These are phyloP conservation scores for Lentinula sp. DNA, from an alignment of 768 basidiomycete genomes.

Conservation along the genomic window DNA sequence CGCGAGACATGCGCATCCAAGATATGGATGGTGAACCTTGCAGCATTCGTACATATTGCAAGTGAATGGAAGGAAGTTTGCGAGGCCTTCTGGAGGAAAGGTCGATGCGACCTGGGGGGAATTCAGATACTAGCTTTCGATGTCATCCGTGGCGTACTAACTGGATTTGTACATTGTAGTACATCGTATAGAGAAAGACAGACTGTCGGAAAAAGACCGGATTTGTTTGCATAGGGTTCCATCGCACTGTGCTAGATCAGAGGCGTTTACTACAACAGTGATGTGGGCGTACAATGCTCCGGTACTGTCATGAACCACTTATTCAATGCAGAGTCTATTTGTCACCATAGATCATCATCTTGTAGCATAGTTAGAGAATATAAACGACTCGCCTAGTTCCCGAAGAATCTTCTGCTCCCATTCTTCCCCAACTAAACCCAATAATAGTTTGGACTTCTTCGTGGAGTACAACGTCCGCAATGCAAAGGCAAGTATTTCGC, in stretches of 20 bases:
- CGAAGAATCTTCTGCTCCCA: constrained; percentile 9
- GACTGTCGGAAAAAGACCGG: constrained; percentile 8
- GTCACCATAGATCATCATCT: not conserved
- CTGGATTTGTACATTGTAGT: constrained; percentile 7
- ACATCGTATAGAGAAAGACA: constrained; percentile 5
- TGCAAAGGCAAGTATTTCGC: constrained; percentile 8
- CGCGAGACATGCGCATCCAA: not conserved
- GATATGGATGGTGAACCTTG: constrained; percentile 6
- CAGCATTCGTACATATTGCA: constrained; percentile 11
- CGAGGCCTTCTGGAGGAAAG: constrained; percentile 8
- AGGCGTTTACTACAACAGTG: not conserved
- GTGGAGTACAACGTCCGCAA: constrained; percentile 9
- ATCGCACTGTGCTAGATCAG: constrained; percentile 1
- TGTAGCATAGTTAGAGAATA: too few species aligned
- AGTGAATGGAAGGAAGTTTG: constrained; percentile 8
- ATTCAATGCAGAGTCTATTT: constrained; percentile 34
- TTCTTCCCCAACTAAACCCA: constrained; percentile 22
- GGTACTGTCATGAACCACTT: constrained; percentile 46
- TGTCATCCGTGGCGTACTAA: not conserved
- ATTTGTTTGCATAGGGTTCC: constrained; percentile 6
- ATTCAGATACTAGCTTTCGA: not conserved
- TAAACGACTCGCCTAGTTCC: constrained; percentile 7
- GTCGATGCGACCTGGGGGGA: not conserved
- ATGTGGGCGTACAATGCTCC: constrained; percentile 26
- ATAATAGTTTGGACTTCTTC: constrained; percentile 1